These are phyloP conservation scores for Penicillium lagena DNA, from an alignment of 495 filamentous ascomycete species.

Conservation along the genomic window DNA sequence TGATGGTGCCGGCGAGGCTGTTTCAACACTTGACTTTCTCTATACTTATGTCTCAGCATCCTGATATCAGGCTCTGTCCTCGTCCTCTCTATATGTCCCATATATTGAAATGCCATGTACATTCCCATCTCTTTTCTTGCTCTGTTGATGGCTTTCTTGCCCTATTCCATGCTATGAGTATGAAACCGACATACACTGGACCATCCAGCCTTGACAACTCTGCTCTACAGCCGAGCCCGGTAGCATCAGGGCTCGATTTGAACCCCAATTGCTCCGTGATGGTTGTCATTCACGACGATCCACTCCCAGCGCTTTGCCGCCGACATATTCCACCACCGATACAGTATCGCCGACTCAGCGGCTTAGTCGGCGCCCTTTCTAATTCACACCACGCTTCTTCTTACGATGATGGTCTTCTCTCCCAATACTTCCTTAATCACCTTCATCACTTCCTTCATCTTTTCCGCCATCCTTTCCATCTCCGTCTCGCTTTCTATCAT, in stretches of 20 bases:
- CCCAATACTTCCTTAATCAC: background rate
- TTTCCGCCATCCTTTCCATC: background rate
- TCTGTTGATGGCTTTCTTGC: background rate
- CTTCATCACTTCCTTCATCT: background rate
- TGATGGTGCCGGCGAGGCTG: slow-evolving; percentile 16
- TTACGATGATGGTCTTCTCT: background rate
- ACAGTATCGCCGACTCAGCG: too few species aligned
- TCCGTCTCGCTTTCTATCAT: slow-evolving; percentile 5
- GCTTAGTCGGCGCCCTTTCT: too few species aligned
- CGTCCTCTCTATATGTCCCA: slow-evolving; percentile 8
- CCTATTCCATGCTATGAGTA: too few species aligned
- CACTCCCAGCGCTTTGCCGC: too few species aligned
- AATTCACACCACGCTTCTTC: too few species aligned
- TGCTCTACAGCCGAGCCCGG: too few species aligned
- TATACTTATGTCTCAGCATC: slow-evolving; percentile 6
- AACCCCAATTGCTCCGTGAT: too few species aligned
- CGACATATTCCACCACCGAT: too few species aligned
- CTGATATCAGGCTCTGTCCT: background rate
- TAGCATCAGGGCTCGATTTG: too few species aligned
- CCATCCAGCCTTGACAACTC: too few species aligned
- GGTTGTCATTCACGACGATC: too few species aligned
- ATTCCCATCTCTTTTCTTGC: background rate
- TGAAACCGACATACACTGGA: too few species aligned
- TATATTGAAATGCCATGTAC: background rate
- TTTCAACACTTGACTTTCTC: slow-evolving; percentile 27